Evolutionary conservation across 2,329 filamentous ascomycete species (phyloP).

Genomic region (Neonectria coccinea): DNA sequence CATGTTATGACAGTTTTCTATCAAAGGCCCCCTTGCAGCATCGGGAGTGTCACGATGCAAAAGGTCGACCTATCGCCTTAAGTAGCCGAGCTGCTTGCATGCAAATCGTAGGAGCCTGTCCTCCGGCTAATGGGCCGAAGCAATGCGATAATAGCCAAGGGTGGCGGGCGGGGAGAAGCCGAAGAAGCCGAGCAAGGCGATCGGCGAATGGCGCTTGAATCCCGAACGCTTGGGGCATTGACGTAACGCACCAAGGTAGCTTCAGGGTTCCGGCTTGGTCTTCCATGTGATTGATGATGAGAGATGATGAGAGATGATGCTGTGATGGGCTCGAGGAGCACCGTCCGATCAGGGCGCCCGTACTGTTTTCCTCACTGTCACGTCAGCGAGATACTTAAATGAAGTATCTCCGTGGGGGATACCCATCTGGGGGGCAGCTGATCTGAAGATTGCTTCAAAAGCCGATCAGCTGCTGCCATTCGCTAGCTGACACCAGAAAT

Average conservation of each 20-base stretch:
- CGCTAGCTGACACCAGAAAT: slow-evolving; percentile 12
- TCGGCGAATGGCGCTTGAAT: slow-evolving; percentile 34
- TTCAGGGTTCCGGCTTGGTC: background rate
- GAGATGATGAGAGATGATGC: background rate
- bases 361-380: background rate
- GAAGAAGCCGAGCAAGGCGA: slow-evolving; percentile 39
- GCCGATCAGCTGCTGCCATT: slow-evolving; percentile 35
- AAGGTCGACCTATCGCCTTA: slow-evolving; percentile 8
- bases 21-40: background rate
- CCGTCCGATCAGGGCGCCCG: background rate
- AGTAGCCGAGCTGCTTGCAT: background rate
- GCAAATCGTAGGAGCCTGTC: background rate
- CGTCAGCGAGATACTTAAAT: background rate
- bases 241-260: slow-evolving; percentile 33
- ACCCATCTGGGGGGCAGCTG: background rate
- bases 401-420: no score
- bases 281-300: background rate
- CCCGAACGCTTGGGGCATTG: slow-evolving; percentile 40
- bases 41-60: background rate
- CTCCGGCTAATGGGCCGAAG: slow-evolving; percentile 40
- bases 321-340: background rate
- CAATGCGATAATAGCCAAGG: slow-evolving; percentile 40
- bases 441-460: slow-evolving; percentile 2
- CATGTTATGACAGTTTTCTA: background rate
- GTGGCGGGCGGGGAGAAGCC: slow-evolving; percentile 30